phyloP scores from a whole-genome alignment of 192 early-diverging fungal genomes.

The Linderina pennispora region DNA sequence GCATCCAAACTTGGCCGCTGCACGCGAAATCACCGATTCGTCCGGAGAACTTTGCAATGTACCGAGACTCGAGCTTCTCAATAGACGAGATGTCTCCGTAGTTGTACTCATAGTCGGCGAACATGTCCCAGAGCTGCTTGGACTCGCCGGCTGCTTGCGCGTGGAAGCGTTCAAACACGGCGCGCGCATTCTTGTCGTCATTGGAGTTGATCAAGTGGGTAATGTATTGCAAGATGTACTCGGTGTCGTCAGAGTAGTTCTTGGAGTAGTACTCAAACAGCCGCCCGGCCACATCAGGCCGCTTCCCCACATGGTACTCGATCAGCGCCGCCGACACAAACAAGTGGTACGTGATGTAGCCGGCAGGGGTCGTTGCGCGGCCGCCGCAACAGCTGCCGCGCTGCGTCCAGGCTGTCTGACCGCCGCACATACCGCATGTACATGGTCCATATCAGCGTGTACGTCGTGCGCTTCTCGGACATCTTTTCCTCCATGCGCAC shows the following conservation, averaged over 20 bases:
- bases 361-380: conserved; percentile 65
- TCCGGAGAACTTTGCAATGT: conserved; percentile 67
- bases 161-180: conserved; percentile 87
- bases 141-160: conserved; percentile 60
- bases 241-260: conserved; percentile 62
- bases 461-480: conserved; percentile 43
- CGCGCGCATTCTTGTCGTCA: conserved; percentile 87
- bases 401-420: conserved; percentile 67
- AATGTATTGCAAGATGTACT: conserved; percentile 76
- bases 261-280: conserved; percentile 91
- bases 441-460: conserved; percentile 77
- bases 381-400: conserved; percentile 64
- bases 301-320: conserved; percentile 91
- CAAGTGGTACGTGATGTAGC: conserved; percentile 76
- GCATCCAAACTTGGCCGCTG: conserved; percentile 72
- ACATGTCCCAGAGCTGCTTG: conserved; percentile 72
- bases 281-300: conserved; percentile 72
- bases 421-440: conserved; percentile 80
- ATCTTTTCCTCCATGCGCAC: conserved; percentile 30
- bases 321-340: conserved; percentile 83
- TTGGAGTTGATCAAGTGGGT: conserved; percentile 83
- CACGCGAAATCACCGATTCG: conserved; percentile 52
- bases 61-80: conserved; percentile 70
- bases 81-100: conserved; percentile 80
- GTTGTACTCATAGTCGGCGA: conserved; percentile 78